These are phyloP conservation scores for Fagopyrum esculentum DNA, from an alignment of 148 eudicot species.

Conservation along the genomic window DNA sequence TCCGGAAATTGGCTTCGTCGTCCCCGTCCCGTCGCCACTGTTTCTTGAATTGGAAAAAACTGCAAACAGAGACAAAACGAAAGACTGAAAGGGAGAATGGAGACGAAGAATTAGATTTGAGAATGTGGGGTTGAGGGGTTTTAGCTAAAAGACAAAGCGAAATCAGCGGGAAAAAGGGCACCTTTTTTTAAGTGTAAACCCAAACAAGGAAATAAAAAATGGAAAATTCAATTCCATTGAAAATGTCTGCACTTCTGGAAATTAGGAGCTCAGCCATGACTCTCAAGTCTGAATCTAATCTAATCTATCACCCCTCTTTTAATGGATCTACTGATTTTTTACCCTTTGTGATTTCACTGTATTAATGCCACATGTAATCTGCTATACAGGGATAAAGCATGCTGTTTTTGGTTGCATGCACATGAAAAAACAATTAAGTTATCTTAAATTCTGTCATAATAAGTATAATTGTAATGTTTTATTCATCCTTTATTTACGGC, in stretches of 20 bases:
- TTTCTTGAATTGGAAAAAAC: not conserved
- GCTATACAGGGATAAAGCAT: no score
- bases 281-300: no score
- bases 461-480: no score
- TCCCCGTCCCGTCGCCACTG: not conserved
- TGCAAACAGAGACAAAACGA: not conserved
- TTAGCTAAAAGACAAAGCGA: conserved; percentile 7
- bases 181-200: not conserved
- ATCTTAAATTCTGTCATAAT: no score
- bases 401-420: no score
- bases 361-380: no score
- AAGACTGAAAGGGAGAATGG: not conserved
- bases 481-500: no score
- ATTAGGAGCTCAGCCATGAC: not conserved
- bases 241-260: conserved; percentile 3
- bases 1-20: not conserved
- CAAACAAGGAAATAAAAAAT: not conserved
- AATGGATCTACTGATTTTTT: no score
- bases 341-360: no score
- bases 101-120: not conserved
- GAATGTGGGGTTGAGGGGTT: not conserved
- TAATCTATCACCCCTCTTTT: not conserved
- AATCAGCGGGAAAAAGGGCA: conserved; percentile 10
- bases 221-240: not conserved
- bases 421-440: no score